Conservation (phyloP, 2,329 filamentous ascomycete species). For the Neonectria neomacrospora region DNA sequence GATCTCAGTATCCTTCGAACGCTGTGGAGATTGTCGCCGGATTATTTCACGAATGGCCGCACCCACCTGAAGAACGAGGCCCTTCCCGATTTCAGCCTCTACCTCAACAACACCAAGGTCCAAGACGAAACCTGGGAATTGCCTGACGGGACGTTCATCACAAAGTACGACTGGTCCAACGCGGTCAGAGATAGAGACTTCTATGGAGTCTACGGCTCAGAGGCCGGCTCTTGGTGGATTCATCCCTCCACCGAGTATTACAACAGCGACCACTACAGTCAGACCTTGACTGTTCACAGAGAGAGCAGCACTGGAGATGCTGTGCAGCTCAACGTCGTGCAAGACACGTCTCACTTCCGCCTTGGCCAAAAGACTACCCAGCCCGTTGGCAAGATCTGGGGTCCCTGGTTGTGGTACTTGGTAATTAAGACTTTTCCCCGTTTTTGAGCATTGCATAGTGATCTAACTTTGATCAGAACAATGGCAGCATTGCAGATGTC, state of each 20-base stretch:
- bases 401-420: slow-evolving; percentile 29
- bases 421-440: background rate
- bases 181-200: slow-evolving; percentile 29
- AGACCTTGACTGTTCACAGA: slow-evolving; percentile 28
- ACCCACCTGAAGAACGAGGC: slow-evolving; percentile 27
- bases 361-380: slow-evolving; percentile 19
- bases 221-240: slow-evolving; percentile 28
- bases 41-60: slow-evolving; percentile 27
- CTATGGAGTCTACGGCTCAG: slow-evolving; percentile 28
- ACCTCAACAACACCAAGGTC: slow-evolving; percentile 6
- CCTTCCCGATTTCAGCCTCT: slow-evolving; percentile 22
- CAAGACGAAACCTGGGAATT: slow-evolving; percentile 29
- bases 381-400: slow-evolving; percentile 25
- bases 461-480: slow-evolving; percentile 18
- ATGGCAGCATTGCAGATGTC: slow-evolving; percentile 20
- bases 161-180: slow-evolving; percentile 30
- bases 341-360: slow-evolving; percentile 29
- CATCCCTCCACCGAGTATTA: slow-evolving; percentile 28
- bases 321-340: slow-evolving; percentile 25
- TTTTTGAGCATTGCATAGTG: background rate
- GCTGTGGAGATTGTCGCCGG: slow-evolving; percentile 25
- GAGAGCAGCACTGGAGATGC: slow-evolving; percentile 29
- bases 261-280: slow-evolving; percentile 28
- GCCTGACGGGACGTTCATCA: slow-evolving; percentile 21
- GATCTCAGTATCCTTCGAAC: slow-evolving; percentile 27